Base-by-base conservation (phyloP, 345 rosid species). In the Jatropha curcas region DNA sequence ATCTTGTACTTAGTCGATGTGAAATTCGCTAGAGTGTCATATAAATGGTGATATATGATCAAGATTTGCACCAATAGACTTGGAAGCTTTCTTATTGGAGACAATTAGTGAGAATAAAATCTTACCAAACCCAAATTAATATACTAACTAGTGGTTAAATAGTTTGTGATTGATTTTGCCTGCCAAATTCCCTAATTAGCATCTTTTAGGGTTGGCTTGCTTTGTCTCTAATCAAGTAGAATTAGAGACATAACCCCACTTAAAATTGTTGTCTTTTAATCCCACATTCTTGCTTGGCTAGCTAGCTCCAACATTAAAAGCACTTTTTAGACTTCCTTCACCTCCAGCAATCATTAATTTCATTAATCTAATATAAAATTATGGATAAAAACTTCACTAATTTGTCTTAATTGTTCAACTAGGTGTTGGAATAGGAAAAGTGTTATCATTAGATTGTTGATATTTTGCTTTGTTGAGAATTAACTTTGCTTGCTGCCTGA, bases 211-310 rank as follows among this genome's bases (percentile, higher is more conserved):
- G 24, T 76, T 70, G 28, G 76, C 41, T 74, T 82, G 46, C 75
- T 67, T 76, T 76, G 81, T 74, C 73, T 59, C 51, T 64, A 76
- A 74, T 76, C 57, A 66, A 66, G 24, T 28, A n/a, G 53, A 1
- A 67, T 67, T 74, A 48, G 46, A 63, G 60, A 63, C 53, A 48
- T 27, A 62, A 46, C 33, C 46, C 74, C 59, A 41, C 71, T 65
- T 71, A 35, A 59, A 12, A 30, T 39, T n/a, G 33, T 35, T 43
- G 67, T 67, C 63, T 51, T 70, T 55, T 51, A 65, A 52, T 74
- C 57, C 30, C 9, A 13, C 1, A 37, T 51, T 22, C 31, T 0
- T n/a, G n/a, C 39, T 71, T 28, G 34, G 16, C 60, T 43, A 6
- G 12, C 22, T 52, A 5, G 57, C 25, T 52, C 27, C 28, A 46